Evolutionary conservation across 179 eudicot genomes (phyloP), one percentile per base, ranked within the genome.

Genomic region (Spinacia oleracea): DNA sequence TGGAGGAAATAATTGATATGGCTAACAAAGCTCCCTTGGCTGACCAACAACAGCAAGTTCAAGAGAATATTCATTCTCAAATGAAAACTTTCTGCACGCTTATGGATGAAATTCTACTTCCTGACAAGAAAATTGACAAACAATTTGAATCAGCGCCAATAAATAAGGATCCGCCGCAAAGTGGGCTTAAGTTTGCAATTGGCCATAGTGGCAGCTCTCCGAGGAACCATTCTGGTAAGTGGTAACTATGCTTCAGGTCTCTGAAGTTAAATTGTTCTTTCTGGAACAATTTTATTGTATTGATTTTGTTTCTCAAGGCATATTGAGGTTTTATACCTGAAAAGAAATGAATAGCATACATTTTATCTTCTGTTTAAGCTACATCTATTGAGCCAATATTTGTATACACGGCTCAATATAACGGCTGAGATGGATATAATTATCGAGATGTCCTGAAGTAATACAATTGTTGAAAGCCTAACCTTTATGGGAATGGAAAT

Each of bases 161-260:
- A 32, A 80, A 77, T 35, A 51, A 72, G 78, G 75, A 82, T 60
- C 87, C 82, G 51, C 86, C 81, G 70, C 91, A 83, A 56, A 93
- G 93, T 86, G 98, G 98, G 79, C 95, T 95, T 42, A 81, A 91
- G 74, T 89, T 91, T 83, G 98, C 97, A 76, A 84, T 95, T 72
- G 98, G 98, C 64, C 82, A 84, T 75, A 82, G 79, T 74, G 59
- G 86, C 43, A 74, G 84, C 78, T 78, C 81, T 55, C 74, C 85
- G 25, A 68, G 79, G 64, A 83, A 76, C 63, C 84, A 71, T 81
- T 78, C 88, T 79, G 86, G 98, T 94, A 83, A 86, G 87, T 79
- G 86, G 98, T 94, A 83, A 86, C 83, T 79, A 40, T 15, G 20
- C 62, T 77, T 64, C 46, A 64, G 59, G 55, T 71, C 62, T 80